These are phyloP conservation scores for Piloderma croceum DNA, from an alignment of 768 basidiomycete species.

Conservation along the genomic window DNA sequence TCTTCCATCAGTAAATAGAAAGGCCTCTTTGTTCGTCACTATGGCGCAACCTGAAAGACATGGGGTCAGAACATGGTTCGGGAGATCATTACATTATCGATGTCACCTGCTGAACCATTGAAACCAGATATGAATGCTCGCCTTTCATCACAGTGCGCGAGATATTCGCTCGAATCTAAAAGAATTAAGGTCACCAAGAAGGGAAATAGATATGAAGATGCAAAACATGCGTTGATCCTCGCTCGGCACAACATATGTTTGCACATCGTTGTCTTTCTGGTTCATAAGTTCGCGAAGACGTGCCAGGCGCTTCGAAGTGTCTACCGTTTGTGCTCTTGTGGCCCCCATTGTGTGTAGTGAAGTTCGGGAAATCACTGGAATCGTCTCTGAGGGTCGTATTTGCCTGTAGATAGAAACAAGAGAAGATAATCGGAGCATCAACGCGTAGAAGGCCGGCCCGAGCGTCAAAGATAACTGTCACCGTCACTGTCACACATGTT, in stretches of 20 bases:
- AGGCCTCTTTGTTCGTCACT: constrained; percentile 64
- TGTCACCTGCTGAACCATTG: constrained; percentile 82
- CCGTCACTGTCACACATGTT: too few species aligned
- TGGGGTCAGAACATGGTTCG: background rate
- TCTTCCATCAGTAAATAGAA: constrained; percentile 90
- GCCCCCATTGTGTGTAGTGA: constrained; percentile 38
- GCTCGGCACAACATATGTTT: constrained; percentile 79
- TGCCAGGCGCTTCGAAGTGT: constrained; percentile 59
- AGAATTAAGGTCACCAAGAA: constrained; percentile 2
- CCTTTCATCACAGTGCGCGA: constrained; percentile 76
- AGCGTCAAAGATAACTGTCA: too few species aligned
- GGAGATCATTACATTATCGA: background rate
- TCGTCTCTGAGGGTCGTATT: too few species aligned
- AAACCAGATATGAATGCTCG: constrained; percentile 91
- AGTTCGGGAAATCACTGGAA: too few species aligned
- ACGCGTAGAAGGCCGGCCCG: too few species aligned
- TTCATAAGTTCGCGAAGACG: constrained; percentile 69
- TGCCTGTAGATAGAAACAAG: too few species aligned
- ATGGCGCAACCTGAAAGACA: constrained; percentile 60
- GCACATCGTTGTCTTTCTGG: constrained; percentile 44
- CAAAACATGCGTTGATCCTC: constrained; percentile 81
- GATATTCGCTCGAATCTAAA: constrained; percentile 86
- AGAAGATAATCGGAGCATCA: too few species aligned
- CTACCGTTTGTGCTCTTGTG: constrained; percentile 37
- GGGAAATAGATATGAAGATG: constrained; percentile 1